Evolutionary conservation across 1,284 basidiomycete species (phyloP), one percentile per base, ranked within the genome.

Genomic region (Flammula alnicola): DNA sequence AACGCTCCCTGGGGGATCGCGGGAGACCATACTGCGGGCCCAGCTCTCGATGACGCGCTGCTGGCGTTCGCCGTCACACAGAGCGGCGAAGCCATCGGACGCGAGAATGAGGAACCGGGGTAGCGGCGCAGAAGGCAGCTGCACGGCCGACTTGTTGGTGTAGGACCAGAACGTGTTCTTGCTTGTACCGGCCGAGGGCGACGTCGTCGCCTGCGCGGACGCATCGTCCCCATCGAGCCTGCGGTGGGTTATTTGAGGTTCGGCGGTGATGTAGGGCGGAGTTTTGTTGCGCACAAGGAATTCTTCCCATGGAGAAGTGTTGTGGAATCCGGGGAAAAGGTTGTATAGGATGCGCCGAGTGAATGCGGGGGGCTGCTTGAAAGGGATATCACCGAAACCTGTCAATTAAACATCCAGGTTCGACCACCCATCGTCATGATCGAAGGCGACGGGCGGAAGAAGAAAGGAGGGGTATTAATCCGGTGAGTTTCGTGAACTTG

Each of bases 381-480:
- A 88, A 12, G 82, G 81, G 36, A 80, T 78, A 56, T 88, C 84
- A 16, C 84, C 86, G 45, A 88, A 73, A 65, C 83, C 86, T 86
- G 55, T 20, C 35, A 35, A 45, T 43, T 23, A 29, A 44, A 32
- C 40, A 33, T 45, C 30, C 56, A 36, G 47, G 23, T 16, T 26
- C 14, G 11, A 27, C 7, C 23, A 39, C 27, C 37, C 14, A 39
- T 39, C 37, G 27, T 7, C 25, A 35, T 14, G 26, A 23, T 32
- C 19, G 29, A 22, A 29, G 33, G 33, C 17, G 31, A 27, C 16
- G 19, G 29, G 44, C 33, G 23, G 36, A 30, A 41, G 37, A 16
- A 17, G 27, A 35, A 31, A 49, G 47, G 46, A 44, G 50, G 46
- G 32, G 45, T 29, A 49, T n/a, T 35, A 45, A 27, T 31, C 27